Evolutionary conservation across 495 filamentous ascomycete genomes (phyloP).

Genomic region (Xylaria venustula): DNA sequence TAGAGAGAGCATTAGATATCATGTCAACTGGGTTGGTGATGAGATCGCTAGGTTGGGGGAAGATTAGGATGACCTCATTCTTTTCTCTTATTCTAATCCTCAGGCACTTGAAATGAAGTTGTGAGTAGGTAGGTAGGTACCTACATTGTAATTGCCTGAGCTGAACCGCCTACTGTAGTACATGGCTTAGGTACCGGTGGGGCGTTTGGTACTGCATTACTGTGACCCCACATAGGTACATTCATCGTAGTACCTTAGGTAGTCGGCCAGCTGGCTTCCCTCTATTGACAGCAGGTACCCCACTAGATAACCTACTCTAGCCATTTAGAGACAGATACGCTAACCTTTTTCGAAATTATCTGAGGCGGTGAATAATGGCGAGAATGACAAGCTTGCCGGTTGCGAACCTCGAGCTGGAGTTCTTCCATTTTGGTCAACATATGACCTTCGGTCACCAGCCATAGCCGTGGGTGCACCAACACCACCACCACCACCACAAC

Average conservation of each 20-base stretch:
- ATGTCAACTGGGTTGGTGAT: not conserved
- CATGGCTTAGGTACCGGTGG: not conserved
- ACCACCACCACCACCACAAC: not conserved
- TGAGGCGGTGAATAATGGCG: conserved; percentile 1
- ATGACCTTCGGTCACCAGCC: not conserved
- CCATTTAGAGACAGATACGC: not conserved
- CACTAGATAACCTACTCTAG: too few relatives aligned
- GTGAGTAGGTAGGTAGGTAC: too few relatives aligned
- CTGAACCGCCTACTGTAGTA: not conserved
- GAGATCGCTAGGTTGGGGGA: not conserved
- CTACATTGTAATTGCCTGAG: not conserved
- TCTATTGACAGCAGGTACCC: too few relatives aligned
- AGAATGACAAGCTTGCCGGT: conserved; percentile 9
- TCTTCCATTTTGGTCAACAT: not conserved
- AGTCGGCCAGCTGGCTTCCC: too few relatives aligned
- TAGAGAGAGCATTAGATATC: not conserved
- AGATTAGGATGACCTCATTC: conserved; percentile 26
- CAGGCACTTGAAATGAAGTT: too few relatives aligned
- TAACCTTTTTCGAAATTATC: not conserved
- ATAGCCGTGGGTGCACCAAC: not conserved
- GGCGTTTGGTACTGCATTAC: too few relatives aligned
- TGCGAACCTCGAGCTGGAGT: not conserved
- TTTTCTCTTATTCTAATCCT: too few relatives aligned
- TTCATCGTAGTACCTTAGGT: too few relatives aligned
- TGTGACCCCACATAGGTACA: too few relatives aligned